phyloP scores from a whole-genome alignment of 352 stramenopile genomes.

The Pythium utonaiense region DNA sequence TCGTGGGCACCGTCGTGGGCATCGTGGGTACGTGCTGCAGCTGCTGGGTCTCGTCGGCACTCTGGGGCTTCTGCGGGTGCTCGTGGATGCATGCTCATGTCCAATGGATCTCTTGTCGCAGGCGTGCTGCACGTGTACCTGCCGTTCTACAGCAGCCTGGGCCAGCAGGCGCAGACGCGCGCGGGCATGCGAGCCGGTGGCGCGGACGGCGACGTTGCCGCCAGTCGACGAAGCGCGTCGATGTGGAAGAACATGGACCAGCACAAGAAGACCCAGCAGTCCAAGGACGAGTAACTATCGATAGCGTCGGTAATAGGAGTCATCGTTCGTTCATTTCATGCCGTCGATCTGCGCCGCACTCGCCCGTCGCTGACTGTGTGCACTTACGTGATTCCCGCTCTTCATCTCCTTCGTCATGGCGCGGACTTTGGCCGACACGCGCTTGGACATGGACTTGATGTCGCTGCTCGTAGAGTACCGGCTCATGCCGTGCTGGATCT shows the following conservation, averaged over 20 bases:
- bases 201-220: not conserved
- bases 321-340: not conserved
- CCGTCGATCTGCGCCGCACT: slow-evolving; percentile 1
- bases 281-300: slow-evolving; percentile 3
- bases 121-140: slow-evolving; percentile 33
- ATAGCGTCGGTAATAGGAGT: not conserved
- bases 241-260: slow-evolving; percentile 50
- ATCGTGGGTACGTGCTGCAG: slow-evolving; percentile 25
- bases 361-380: not conserved
- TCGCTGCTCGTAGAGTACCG: slow-evolving; percentile 41
- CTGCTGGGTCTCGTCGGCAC: too few species aligned
- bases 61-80: too few species aligned
- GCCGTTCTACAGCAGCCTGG: slow-evolving; percentile 38
- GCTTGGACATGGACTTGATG: slow-evolving; percentile 33
- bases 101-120: too few species aligned
- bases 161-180: slow-evolving; percentile 29
- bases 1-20: slow-evolving; percentile 27
- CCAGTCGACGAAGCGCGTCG: slow-evolving; percentile 23
- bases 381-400: not conserved
- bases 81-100: too few species aligned
- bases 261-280: slow-evolving; percentile 11
- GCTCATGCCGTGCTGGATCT: slow-evolving; percentile 33
- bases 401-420: slow-evolving; percentile 30
- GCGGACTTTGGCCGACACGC: slow-evolving; percentile 40
- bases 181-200: slow-evolving; percentile 16